Percentiles rank a stretch among this genome's conserved stretches.
Conservation (phyloP, 1,284 basidiomycete genomes). For the Xerocomus minutiporus region DNA sequence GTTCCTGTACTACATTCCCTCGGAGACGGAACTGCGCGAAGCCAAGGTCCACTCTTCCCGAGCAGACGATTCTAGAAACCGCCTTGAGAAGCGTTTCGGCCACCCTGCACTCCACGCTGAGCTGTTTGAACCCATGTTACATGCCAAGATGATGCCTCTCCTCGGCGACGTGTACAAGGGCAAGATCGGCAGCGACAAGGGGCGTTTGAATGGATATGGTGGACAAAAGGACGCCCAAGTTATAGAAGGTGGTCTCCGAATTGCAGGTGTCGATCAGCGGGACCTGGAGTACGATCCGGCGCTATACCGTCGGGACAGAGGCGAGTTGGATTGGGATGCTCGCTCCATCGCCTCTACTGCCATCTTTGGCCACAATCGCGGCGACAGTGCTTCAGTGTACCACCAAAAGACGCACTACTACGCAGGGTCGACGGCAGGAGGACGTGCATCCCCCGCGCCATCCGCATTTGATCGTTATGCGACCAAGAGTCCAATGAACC, state of each 20-base stretch:
- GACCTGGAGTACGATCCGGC: conserved; percentile 75
- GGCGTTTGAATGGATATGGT: conserved; percentile 68
- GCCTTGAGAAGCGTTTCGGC: conserved; percentile 79
- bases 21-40: conserved; percentile 62
- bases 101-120: conserved; percentile 79
- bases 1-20: conserved; percentile 79
- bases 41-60: conserved; percentile 70
- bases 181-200: conserved; percentile 57
- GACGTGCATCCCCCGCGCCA: conserved; percentile 44
- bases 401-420: conserved; percentile 43
- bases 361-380: conserved; percentile 41
- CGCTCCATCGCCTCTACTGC: conserved; percentile 63
- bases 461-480: conserved; percentile 54
- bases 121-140: conserved; percentile 84
- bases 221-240: conserved; percentile 68
- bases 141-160: conserved; percentile 78
- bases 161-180: conserved; percentile 72
- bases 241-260: conserved; percentile 69
- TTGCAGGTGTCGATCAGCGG: conserved; percentile 70
- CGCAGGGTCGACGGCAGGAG: conserved; percentile 33
- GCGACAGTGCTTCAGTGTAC: conserved; percentile 37
- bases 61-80: conserved; percentile 62
- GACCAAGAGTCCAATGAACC: conserved; percentile 35
- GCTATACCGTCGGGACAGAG: conserved; percentile 70
- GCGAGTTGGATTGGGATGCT: conserved; percentile 76